Percentiles rank a stretch among this genome's conserved stretches.
Evolutionary conservation across 352 stramenopile species (phyloP).

Genomic region (Phytophthora hibernalis): DNA sequence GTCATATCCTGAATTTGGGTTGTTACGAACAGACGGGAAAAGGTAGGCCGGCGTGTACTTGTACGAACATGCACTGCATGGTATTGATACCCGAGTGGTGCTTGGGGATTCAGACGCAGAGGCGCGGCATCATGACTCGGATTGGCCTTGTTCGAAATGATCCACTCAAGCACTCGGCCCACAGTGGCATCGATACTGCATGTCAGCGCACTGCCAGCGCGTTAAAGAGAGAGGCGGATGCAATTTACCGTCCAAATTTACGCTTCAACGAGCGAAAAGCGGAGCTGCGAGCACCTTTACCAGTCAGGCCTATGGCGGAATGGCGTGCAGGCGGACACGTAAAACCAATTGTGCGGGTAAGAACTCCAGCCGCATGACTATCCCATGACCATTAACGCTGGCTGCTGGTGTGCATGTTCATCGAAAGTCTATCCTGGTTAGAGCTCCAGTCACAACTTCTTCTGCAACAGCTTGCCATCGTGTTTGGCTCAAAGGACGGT

Average conservation of each 20-base stretch:
- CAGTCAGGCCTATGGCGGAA: background rate
- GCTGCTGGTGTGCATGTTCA: constrained; percentile 6
- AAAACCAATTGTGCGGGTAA: constrained; percentile 11
- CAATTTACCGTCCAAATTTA: constrained; percentile 13
- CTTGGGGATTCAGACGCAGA: constrained; percentile 9
- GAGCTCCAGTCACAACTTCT: constrained; percentile 6
- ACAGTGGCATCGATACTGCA: constrained; percentile 4
- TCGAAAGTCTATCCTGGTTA: constrained; percentile 5
- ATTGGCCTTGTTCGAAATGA: constrained; percentile 9
- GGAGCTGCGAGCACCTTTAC: constrained; percentile 11
- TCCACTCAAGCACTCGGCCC: background rate
- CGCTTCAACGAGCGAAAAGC: constrained; percentile 10
- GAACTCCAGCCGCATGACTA: constrained; percentile 13
- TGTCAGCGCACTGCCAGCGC: background rate
- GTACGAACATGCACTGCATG: background rate
- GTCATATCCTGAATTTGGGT: constrained; percentile 30
- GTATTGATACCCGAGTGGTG: background rate
- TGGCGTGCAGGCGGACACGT: no score
- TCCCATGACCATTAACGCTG: background rate
- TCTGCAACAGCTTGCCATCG: constrained; percentile 19
- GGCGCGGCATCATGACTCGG: constrained; percentile 6
- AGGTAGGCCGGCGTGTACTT: background rate
- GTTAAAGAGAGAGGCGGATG: constrained; percentile 10
- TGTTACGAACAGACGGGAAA: constrained; percentile 38
- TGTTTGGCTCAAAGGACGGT: background rate